Evolutionary conservation across 2,329 filamentous ascomycete genomes (phyloP).

Genomic region (Monilinia fructigena): DNA sequence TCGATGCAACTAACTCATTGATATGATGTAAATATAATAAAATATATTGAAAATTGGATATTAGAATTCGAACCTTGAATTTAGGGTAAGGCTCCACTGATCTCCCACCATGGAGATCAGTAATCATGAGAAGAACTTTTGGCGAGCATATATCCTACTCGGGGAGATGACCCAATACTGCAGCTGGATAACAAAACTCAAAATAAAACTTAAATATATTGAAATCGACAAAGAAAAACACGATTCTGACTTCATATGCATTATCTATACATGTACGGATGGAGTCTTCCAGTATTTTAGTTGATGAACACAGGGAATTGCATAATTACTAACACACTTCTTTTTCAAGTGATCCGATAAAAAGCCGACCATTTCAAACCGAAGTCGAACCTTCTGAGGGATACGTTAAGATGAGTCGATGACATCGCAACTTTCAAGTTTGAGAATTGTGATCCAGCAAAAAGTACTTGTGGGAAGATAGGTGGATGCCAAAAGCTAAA

Average conservation of each 20-base stretch:
- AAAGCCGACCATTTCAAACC: background rate
- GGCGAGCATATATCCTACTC: background rate
- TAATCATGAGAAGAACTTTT: conserved; percentile 2
- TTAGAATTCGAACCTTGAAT: background rate
- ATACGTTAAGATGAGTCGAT: background rate
- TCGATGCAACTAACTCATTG: background rate
- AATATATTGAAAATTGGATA: background rate
- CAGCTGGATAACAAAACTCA: conserved; percentile 7
- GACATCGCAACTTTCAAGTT: background rate
- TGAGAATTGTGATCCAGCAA: conserved; percentile 1
- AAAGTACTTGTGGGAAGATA: background rate
- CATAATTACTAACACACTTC: background rate
- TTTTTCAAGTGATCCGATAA: background rate
- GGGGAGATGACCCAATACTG: background rate
- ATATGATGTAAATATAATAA: background rate
- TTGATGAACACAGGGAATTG: background rate
- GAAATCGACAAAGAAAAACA: background rate
- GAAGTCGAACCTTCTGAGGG: conserved; percentile 1
- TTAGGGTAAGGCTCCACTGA: background rate
- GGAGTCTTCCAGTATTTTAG: background rate
- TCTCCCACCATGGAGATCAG: conserved; percentile 14
- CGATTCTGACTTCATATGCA: background rate
- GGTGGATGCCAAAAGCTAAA: conserved; percentile 6
- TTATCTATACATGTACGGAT: conserved; percentile 1
- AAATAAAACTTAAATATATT: conserved; percentile 12